Percentiles rank a stretch among this genome's conserved stretches.
phyloP scores from a whole-genome alignment of 2,329 filamentous ascomycete species.

The Drechslerella stenobrocha region DNA sequence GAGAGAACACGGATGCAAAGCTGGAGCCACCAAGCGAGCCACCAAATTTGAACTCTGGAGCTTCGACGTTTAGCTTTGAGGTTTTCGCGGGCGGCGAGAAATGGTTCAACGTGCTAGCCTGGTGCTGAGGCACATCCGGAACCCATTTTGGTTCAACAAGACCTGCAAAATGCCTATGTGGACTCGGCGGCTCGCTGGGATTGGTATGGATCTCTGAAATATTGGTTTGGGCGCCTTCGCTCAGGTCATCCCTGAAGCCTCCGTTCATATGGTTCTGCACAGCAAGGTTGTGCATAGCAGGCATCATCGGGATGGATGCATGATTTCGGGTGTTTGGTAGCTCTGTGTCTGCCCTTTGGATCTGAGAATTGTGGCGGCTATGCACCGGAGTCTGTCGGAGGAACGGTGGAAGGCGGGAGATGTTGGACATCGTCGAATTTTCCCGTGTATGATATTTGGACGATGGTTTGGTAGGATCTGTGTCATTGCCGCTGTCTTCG shows the following conservation, averaged over 20 bases:
- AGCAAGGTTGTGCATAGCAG: constrained; percentile 56
- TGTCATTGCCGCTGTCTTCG: constrained; percentile 50
- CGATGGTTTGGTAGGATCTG: constrained; percentile 51
- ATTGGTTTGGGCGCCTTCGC: constrained; percentile 57
- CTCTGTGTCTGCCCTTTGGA: constrained; percentile 73
- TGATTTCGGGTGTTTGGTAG: constrained; percentile 58
- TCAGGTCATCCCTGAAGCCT: constrained; percentile 53
- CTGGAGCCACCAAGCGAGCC: constrained; percentile 62
- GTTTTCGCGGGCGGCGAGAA: constrained; percentile 53
- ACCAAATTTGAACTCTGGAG: constrained; percentile 81
- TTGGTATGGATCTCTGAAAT: constrained; percentile 53
- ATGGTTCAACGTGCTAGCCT: constrained; percentile 13
- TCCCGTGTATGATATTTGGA: constrained; percentile 50
- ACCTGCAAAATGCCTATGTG: constrained; percentile 47
- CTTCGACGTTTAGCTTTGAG: constrained; percentile 83
- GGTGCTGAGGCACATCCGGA: constrained; percentile 61
- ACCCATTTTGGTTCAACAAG: constrained; percentile 36
- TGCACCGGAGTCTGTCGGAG: constrained; percentile 36
- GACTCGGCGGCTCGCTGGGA: constrained; percentile 52
- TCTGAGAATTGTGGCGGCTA: constrained; percentile 54
- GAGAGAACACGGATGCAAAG: constrained; percentile 51
- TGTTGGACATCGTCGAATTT: constrained; percentile 47
- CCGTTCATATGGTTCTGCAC: constrained; percentile 27
- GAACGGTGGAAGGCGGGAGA: constrained; percentile 43
- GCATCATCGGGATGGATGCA: constrained; percentile 55